Evolutionary conservation across 2,329 filamentous ascomycete genomes (phyloP), one percentile per base, ranked within the genome.

Genomic region (Byssoonygena ceratinophila): DNA sequence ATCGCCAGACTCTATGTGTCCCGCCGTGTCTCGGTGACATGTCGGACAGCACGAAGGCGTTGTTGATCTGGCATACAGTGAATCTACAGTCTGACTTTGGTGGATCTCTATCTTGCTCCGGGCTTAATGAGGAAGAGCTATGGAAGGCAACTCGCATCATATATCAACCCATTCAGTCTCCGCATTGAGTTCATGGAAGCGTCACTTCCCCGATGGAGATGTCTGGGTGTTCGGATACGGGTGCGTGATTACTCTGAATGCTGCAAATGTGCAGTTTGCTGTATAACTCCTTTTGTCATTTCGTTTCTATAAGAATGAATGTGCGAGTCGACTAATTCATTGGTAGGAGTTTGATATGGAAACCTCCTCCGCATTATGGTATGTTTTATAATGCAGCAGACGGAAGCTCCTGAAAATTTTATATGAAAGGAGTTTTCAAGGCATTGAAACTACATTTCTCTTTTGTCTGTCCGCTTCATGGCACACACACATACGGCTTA

Each of bases 181-280:
- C 2, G 49, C 50, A 22, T 22, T 47, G 8, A 52, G 50, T n/a
- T 65, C 64, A 67, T 79, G 72, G 70, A 61, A 64, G 64, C 63
- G 60, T 60, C 58, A 71, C 57, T 71, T 71, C 40, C 67, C 69
- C 1, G 59, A 72, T 22, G 74, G 79, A 32, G 87, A 94, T 65
- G 89, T 97, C 63, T 98, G 92, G 92, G 76, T 98, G 43, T 97
- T 95, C 69, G 92, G 92, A 57, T 98, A 97, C 65, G 92, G 91
- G 91, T 95, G 74, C 59, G 76, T 72, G 41, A 34, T 12, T 34
- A 46, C 34, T 46, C 37, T 43, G 39, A 18, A 20, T 14, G 14
- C 11, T 18, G 4, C 14, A 3, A 47, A 29, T 27, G 39, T n/a
- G n/a, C n/a, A n/a, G n/a, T n/a, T n/a, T n/a, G n/a, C n/a, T n/a